Base-by-base conservation (phyloP, 1,284 basidiomycete species). In the Cryptococcus hybrid region DNA sequence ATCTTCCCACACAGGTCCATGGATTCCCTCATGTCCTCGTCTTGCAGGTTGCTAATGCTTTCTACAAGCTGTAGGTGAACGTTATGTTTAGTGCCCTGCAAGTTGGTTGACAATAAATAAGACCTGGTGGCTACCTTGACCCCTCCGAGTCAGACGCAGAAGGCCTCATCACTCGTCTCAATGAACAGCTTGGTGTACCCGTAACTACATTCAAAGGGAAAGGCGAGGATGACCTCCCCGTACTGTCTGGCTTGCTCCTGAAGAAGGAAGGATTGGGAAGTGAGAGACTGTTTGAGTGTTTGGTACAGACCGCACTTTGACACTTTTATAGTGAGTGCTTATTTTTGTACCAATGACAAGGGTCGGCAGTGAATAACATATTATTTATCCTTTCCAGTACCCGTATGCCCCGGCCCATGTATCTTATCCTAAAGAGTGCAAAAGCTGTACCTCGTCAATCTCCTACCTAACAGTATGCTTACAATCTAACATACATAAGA, bases 231-330 rank as follows among this genome's bases (percentile, higher is more conserved):
- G 44, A 39, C 38, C 54, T 39, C 13, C 45, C 18, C 15, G 7
- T 47, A 42, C 44, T 15, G 15, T 13, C 5, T 55, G 53, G 53
- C 24, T 56, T 5, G 18, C 47, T 38, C 51, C 37, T 88, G 49
- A 86, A 89, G 57, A 52, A 9, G 56, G 44, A 67, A 24, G 24
- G 91, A 92, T 44, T 99, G 95, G 95, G 89, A 92, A 75, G 92
- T 98, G 54, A 89, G 89, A 2, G 92, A 96, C 66, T 93, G 92
- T 67, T 82, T 98, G 37, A 91, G 92, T 0, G 91, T 93, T 72
- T 99, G 95, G 93, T 98, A 90, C 88, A 82, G 95, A 57, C 95
- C 95, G 0, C 94, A 94, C 72, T 98, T 96, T 71, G 95, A 98
- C 80, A 94, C 92, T 0, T 98, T 98, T 79, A 93, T 96, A 88